A percentile compares a stretch with the other conserved stretches of the same genome.
These are phyloP conservation scores for sunflower (Helianthus annuus) DNA, from an alignment of 129 eudicot genomes.

Conservation along the genomic window DNA sequence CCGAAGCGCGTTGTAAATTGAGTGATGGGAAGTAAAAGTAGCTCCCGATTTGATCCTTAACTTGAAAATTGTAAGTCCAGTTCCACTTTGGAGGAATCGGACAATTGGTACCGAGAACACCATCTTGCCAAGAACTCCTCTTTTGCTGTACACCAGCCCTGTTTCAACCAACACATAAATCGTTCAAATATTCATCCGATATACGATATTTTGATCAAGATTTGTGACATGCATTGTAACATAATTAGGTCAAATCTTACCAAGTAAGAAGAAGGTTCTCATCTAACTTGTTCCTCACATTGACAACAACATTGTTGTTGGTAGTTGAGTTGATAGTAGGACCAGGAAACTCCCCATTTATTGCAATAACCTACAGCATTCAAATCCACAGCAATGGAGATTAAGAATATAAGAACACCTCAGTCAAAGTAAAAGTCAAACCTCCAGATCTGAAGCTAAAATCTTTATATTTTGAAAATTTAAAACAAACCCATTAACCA, in stretches of 20 bases:
- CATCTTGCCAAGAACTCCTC: constrained; percentile 62
- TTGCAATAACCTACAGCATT: constrained; percentile 50
- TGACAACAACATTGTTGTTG: constrained; percentile 55
- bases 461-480: neutral
- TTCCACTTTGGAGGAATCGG: constrained; percentile 67
- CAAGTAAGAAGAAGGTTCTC: constrained; percentile 56
- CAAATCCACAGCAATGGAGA: constrained; percentile 16
- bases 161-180: constrained; percentile 12
- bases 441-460: constrained; percentile 69
- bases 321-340: constrained; percentile 57
- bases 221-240: neutral
- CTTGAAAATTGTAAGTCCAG: constrained; percentile 64
- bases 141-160: constrained; percentile 69
- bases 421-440: constrained; percentile 16
- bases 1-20: constrained; percentile 56
- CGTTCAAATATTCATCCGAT: neutral
- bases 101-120: constrained; percentile 65
- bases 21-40: constrained; percentile 64
- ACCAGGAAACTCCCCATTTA: constrained; percentile 68
- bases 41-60: constrained; percentile 68
- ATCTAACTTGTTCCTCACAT: constrained; percentile 61
- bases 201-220: neutral
- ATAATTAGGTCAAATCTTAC: constrained; percentile 32
- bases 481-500: neutral
- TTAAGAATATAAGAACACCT: constrained; percentile 29